Evolutionary conservation across 805 yeast genomes (phyloP).

Genomic region (Teunomyces atbi): DNA sequence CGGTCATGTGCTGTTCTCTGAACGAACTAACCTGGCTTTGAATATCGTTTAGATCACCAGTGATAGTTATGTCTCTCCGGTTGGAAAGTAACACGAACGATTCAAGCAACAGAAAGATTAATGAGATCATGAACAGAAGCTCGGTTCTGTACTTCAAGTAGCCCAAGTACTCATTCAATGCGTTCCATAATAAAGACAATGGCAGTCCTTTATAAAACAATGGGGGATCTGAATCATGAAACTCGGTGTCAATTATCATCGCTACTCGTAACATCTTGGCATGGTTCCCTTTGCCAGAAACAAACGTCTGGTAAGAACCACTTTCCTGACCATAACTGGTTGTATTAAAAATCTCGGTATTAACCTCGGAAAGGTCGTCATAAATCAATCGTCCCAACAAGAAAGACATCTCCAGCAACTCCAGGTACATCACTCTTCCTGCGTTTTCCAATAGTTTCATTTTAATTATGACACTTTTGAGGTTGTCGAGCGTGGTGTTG

Average conservation of each 20-base stretch:
- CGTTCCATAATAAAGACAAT: slow-evolving; percentile 81
- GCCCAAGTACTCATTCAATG: slow-evolving; percentile 68
- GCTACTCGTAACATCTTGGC: slow-evolving; percentile 78
- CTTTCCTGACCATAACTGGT: slow-evolving; percentile 44
- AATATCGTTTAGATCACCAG: slow-evolving; percentile 49
- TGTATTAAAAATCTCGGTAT: slow-evolving; percentile 39
- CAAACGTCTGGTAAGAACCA: slow-evolving; percentile 61
- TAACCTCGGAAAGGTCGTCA: too few relatives aligned
- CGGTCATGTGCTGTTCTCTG: slow-evolving; percentile 83
- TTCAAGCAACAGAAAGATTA: slow-evolving; percentile 82
- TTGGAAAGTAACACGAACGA: slow-evolving; percentile 93
- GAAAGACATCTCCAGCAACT: too few relatives aligned
- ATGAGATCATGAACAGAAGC: slow-evolving; percentile 61
- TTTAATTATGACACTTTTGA: too few relatives aligned
- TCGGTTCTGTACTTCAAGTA: slow-evolving; percentile 57
- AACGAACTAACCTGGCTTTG: slow-evolving; percentile 70
- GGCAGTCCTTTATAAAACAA: slow-evolving; percentile 62
- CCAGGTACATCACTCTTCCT: too few relatives aligned
- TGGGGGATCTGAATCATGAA: slow-evolving; percentile 55
- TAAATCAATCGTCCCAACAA: too few relatives aligned
- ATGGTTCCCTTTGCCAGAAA: slow-evolving; percentile 80
- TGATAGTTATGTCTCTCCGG: slow-evolving; percentile 63
- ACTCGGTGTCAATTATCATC: slow-evolving; percentile 83
- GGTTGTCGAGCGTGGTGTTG: too few relatives aligned
- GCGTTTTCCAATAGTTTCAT: too few relatives aligned